phyloP scores from a whole-genome alignment of 257 asterid genomes.

The Osmanthus fragrans region DNA sequence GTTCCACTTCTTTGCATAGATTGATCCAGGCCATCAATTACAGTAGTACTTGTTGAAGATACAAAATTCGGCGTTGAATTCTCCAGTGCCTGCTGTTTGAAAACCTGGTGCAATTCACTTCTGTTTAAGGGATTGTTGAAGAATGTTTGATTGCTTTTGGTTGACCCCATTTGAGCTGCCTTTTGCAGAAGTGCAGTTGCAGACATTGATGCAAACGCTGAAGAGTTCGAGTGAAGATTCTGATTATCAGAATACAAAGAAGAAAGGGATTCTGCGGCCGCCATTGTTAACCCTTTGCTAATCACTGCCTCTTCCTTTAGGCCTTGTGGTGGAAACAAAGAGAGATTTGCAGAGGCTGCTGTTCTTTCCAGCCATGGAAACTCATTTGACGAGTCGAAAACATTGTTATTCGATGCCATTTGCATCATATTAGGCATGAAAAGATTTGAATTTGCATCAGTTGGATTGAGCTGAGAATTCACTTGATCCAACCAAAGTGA shows the following conservation, averaged over 20 bases:
- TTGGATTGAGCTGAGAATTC: conserved; percentile 15
- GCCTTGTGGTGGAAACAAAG: conserved; percentile 27
- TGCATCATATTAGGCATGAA: conserved; percentile 38
- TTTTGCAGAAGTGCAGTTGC: conserved; percentile 54
- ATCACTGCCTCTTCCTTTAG: conserved; percentile 23
- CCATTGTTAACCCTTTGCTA: neutral
- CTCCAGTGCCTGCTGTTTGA: conserved; percentile 16
- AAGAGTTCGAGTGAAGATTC: conserved; percentile 18
- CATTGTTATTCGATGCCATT: conserved; percentile 25
- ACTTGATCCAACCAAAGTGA: conserved; percentile 46
- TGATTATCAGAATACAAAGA: conserved; percentile 30
- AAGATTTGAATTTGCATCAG: conserved; percentile 28
- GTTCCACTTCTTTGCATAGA: neutral
- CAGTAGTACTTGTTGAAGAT: conserved; percentile 8
- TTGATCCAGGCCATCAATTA: conserved; percentile 23
- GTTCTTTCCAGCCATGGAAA: neutral
- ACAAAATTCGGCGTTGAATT: conserved; percentile 15
- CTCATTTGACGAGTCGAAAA: conserved; percentile 19
- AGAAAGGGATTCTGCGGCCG: conserved; percentile 28
- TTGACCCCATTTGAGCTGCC: conserved; percentile 55
- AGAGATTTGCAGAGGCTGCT: conserved; percentile 24
- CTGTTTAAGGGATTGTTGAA: conserved; percentile 28
- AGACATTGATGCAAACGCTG: conserved; percentile 34
- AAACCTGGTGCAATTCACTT: conserved; percentile 24
- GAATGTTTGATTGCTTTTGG: conserved; percentile 31